phyloP scores from a whole-genome alignment of 2,329 filamentous ascomycete species.

The Pseudogymnoascus sp. region DNA sequence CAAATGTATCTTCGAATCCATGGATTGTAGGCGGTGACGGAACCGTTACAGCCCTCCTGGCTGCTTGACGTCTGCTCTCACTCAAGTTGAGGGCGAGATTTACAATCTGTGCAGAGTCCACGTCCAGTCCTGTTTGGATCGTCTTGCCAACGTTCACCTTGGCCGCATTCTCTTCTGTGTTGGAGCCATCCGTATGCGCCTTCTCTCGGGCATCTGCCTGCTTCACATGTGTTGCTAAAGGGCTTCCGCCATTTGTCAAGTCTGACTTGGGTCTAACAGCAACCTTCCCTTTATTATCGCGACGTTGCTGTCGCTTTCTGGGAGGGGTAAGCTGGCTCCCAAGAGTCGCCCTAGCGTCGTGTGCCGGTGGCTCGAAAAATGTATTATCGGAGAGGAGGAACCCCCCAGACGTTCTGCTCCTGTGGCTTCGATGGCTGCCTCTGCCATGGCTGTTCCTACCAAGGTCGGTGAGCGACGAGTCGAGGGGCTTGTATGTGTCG shows the following conservation, averaged over 20 bases:
- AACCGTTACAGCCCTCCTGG: conserved; percentile 42
- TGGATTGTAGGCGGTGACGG: conserved; percentile 38
- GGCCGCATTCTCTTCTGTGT: conserved; percentile 7
- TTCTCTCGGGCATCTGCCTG: conserved; percentile 12
- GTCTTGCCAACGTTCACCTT: conserved; percentile 10
- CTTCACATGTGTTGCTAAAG: conserved; percentile 20
- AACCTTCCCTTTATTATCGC: conserved; percentile 23
- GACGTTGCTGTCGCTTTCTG: conserved; percentile 16
- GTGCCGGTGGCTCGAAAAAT: conserved; percentile 17
- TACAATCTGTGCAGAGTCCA: conserved; percentile 83
- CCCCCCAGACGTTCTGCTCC: conserved; percentile 23
- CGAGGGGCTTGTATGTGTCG: background rate
- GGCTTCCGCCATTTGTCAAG: conserved; percentile 20
- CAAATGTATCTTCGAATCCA: conserved; percentile 28
- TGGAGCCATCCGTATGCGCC: background rate
- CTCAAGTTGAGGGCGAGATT: conserved; percentile 85
- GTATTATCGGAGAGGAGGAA: conserved; percentile 24
- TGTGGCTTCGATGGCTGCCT: conserved; percentile 23
- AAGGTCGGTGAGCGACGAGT: background rate
- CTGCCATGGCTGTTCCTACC: conserved; percentile 17
- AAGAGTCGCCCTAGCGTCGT: background rate
- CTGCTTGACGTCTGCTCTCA: conserved; percentile 64
- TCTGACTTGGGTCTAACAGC: conserved; percentile 18
- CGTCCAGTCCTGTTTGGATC: conserved; percentile 40
- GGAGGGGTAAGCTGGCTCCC: conserved; percentile 11